Percentiles rank a stretch among this genome's conserved stretches.
Evolutionary conservation across 1,284 basidiomycete genomes (phyloP).

Genomic region (Sporisorium reilianum): DNA sequence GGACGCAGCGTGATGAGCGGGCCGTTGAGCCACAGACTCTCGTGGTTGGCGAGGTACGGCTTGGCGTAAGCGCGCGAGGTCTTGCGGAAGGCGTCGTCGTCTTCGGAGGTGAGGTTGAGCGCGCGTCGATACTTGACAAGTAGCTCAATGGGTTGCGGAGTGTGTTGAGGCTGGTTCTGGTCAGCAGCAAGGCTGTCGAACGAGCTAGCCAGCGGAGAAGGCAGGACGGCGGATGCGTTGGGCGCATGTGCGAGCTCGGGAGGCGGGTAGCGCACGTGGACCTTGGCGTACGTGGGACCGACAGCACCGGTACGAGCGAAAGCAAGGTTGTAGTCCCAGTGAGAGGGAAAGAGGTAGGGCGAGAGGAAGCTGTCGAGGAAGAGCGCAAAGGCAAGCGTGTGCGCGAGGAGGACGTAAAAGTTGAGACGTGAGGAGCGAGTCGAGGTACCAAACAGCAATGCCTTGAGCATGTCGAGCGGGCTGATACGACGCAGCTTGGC

Average conservation of each 20-base stretch:
- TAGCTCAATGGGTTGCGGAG: constrained; percentile 54
- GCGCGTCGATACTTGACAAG: constrained; percentile 47
- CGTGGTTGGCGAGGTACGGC: constrained; percentile 38
- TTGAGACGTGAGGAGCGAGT: constrained; percentile 54
- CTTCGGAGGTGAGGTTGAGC: constrained; percentile 20
- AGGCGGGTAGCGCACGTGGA: constrained; percentile 66
- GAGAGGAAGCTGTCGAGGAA: constrained; percentile 65
- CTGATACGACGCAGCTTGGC: constrained; percentile 18
- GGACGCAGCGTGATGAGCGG: constrained; percentile 62
- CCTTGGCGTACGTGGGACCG: constrained; percentile 55
- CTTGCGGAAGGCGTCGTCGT: constrained; percentile 26
- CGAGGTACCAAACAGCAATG: constrained; percentile 54
- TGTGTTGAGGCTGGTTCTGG: background rate
- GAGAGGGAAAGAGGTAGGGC: constrained; percentile 67
- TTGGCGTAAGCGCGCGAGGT: constrained; percentile 22
- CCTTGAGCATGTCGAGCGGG: constrained; percentile 38
- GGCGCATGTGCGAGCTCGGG: constrained; percentile 49
- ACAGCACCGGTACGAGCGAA: constrained; percentile 65
- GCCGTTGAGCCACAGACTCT: constrained; percentile 66
- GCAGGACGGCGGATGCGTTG: constrained; percentile 18
- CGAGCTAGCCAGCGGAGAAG: constrained; percentile 17
- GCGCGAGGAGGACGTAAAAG: constrained; percentile 48
- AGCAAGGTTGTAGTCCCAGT: constrained; percentile 62
- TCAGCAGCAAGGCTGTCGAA: constrained; percentile 56
- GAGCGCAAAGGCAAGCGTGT: constrained; percentile 58